phyloP scores from a whole-genome alignment of 257 asterid species.

The Nicotiana knightiana region DNA sequence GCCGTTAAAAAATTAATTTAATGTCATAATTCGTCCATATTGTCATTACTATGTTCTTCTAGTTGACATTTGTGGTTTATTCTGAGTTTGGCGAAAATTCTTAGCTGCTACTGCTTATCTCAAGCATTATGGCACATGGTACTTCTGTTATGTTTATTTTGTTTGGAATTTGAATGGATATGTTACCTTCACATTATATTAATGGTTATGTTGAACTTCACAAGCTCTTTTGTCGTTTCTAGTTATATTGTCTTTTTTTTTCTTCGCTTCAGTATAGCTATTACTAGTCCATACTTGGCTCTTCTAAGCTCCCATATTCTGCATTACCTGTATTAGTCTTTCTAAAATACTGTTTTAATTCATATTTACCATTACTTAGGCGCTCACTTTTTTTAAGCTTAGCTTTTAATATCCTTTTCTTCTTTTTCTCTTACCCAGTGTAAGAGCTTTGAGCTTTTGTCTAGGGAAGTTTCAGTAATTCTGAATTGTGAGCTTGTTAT shows the following conservation, averaged over 20 bases:
- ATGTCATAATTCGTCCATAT: background rate
- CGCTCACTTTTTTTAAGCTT: background rate
- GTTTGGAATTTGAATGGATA: background rate
- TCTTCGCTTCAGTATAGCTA: background rate
- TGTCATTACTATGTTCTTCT: background rate
- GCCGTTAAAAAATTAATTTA: background rate
- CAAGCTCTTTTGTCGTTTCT: background rate
- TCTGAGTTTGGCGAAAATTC: background rate
- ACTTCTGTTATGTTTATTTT: background rate
- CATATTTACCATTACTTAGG: background rate
- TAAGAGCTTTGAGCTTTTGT: background rate
- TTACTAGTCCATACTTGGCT: background rate
- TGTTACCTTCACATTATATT: background rate
- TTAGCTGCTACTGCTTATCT: background rate
- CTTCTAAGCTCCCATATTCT: background rate
- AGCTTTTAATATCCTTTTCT: background rate
- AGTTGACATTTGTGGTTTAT: background rate
- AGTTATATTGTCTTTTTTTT: background rate
- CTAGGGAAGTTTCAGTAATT: background rate
- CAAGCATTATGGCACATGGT: background rate
- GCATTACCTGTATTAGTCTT: background rate
- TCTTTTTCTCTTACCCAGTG: background rate
- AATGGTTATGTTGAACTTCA: background rate
- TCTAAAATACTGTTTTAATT: background rate
- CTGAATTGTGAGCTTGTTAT: background rate